Conservation (phyloP, 116 monocot genomes). For the Thalassia testudinum region DNA sequence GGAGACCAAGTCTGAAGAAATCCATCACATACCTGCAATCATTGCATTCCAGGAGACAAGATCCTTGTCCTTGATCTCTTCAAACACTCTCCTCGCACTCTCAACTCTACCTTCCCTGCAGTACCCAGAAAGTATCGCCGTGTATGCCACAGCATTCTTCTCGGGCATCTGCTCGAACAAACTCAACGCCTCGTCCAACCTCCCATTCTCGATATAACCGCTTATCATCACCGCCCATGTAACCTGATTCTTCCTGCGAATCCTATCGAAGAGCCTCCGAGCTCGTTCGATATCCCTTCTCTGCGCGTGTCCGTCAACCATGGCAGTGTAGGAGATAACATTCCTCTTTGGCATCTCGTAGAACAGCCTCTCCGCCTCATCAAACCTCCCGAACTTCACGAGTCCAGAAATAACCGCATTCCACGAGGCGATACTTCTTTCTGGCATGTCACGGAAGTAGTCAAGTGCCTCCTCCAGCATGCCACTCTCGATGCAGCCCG, state of each 20-base stretch:
- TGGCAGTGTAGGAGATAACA: slow-evolving; percentile 51
- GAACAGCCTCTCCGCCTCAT: slow-evolving; percentile 49
- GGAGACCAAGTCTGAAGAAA: too few relatives aligned
- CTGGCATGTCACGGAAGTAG: slow-evolving; percentile 42
- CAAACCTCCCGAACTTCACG: slow-evolving; percentile 33
- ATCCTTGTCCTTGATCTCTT: slow-evolving; percentile 31
- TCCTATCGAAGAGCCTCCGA: slow-evolving; percentile 49
- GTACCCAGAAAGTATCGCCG: slow-evolving; percentile 13
- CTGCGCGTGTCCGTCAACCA: slow-evolving; percentile 44
- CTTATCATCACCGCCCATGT: slow-evolving; percentile 22
- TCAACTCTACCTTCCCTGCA: slow-evolving; percentile 16
- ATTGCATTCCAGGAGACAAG: slow-evolving; percentile 84
- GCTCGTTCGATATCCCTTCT: slow-evolving; percentile 35
- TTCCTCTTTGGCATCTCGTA: slow-evolving; percentile 56
- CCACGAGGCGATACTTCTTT: slow-evolving; percentile 57
- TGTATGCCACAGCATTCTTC: slow-evolving; percentile 10
- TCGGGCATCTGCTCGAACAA: slow-evolving; percentile 15
- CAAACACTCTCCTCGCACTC: slow-evolving; percentile 12
- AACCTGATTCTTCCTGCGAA: slow-evolving; percentile 13
- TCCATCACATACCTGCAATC: slow-evolving; percentile 61
- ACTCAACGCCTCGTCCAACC: slow-evolving; percentile 10
- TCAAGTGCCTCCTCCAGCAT: slow-evolving; percentile 28
- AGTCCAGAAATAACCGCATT: slow-evolving; percentile 61
- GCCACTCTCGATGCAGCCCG: slow-evolving; percentile 39
- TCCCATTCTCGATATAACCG: slow-evolving; percentile 18